Conservation (phyloP, 495 filamentous ascomycete genomes). For the Penicillium malachiteum region DNA sequence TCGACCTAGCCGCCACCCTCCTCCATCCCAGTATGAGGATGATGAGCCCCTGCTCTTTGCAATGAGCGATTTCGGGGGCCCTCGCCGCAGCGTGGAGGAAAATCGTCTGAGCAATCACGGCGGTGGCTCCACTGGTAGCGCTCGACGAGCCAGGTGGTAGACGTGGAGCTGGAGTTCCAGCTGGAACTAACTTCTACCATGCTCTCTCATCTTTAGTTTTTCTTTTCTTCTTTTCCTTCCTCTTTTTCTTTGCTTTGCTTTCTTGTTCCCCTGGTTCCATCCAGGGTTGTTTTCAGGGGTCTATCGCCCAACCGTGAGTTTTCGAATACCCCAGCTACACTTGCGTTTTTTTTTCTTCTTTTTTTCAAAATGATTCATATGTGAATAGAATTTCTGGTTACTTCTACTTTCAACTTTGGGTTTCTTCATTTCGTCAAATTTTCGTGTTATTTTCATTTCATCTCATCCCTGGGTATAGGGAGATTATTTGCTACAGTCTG, state of each 20-base stretch:
- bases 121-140: slow-evolving; percentile 30
- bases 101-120: slow-evolving; percentile 49
- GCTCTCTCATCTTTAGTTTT: not conserved
- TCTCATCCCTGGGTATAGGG: not conserved
- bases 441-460: not conserved
- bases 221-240: not conserved
- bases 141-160: slow-evolving; percentile 41
- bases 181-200: slow-evolving; percentile 24
- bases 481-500: not conserved
- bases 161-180: slow-evolving; percentile 37
- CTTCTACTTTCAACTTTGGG: not conserved
- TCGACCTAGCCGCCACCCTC: slow-evolving; percentile 34
- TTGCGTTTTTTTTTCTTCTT: too few species aligned
- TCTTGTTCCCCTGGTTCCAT: not conserved
- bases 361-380: too few species aligned
- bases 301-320: too few species aligned
- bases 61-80: slow-evolving; percentile 77
- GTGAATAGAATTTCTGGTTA: not conserved
- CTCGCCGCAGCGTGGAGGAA: slow-evolving; percentile 74
- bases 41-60: slow-evolving; percentile 84
- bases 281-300: too few species aligned
- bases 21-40: slow-evolving; percentile 52
- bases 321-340: too few species aligned
- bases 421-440: not conserved
- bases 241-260: slow-evolving; percentile 1